These are phyloP conservation scores for Telfairia occidentalis DNA, from an alignment of 331 rosid species.

Conservation along the genomic window DNA sequence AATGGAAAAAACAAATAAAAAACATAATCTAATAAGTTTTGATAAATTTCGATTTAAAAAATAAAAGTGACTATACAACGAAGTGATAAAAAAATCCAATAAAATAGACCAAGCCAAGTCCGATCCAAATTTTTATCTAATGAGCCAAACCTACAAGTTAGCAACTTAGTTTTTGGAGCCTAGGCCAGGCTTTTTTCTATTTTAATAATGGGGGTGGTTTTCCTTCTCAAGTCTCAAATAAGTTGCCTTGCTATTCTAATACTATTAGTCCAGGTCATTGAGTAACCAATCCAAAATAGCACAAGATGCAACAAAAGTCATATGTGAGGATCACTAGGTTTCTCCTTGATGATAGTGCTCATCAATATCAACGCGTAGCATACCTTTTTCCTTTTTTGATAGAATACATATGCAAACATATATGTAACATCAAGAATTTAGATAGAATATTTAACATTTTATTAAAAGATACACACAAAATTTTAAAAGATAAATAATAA, in stretches of 20 bases:
- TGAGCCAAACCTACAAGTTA: not conserved
- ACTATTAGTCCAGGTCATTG: not conserved
- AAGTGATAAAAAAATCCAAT: not conserved
- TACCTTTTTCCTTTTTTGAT: no score
- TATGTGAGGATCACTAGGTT: no score
- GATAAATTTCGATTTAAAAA: no score
- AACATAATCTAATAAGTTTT: not conserved
- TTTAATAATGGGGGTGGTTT: not conserved
- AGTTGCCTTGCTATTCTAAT: no score
- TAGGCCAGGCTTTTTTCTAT: not conserved
- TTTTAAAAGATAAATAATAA: not conserved
- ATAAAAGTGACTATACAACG: not conserved
- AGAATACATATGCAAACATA: not conserved
- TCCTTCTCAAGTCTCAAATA: not conserved
- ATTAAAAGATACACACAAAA: not conserved
- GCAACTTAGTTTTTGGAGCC: not conserved
- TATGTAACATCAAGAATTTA: not conserved
- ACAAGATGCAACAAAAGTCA: no score
- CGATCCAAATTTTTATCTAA: not conserved
- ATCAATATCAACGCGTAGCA: no score
- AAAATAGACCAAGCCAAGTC: no score
- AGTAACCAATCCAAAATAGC: not conserved
- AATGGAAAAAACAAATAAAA: not conserved
- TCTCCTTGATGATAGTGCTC: no score
- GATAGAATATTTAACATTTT: not conserved